Evolutionary conservation across 345 rosid genomes (phyloP), one percentile per base, ranked within the genome.

Genomic region (Trapa bicornis): DNA sequence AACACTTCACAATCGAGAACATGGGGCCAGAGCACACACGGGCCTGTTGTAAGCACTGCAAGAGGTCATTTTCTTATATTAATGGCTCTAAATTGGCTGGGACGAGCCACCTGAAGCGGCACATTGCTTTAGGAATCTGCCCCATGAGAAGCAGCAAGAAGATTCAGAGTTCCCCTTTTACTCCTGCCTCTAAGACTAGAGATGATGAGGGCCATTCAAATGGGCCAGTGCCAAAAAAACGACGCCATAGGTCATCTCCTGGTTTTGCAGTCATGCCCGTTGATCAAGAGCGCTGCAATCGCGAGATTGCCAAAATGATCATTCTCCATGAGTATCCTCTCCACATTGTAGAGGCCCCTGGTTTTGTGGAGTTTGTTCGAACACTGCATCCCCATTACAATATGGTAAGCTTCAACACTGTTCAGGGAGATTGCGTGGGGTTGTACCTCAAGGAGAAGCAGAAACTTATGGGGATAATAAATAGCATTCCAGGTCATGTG

Each of bases 101-200:
- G 22, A 93, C 98, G 1, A 93, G 98, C 80, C 97, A 93, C 84
- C 97, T 93, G 57, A 93, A 90, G 78, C 87, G 98, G 69, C 98
- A 93, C 69, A 86, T 93, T 78, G 82, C 88, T 61, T 64, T 83
- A 78, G 97, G 97, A n/a, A 90, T 85, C 68, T 93, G 98, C 69
- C 97, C 89, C 0, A 91, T 80, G 56, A 22, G 29, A 22, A 82
- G 79, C 75, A 84, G 87, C 64, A 86, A 86, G 64, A 74, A 50
- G 43, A 75, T 71, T 72, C 84, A 77, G 67, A 67, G 64, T 71
- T 6, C 48, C 60, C 68, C 74, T 12, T 66, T 42, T 33, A 67
- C 81, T 3, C 79, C 80, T 0, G 81, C 68, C 58, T 17, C 75
- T 54, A 87, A 79, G 41, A 11, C 82, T 57, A 73, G 72, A 47